Evolutionary conservation across 164 flowering plant genomes (phyloP).

Genomic region (Sextonia rubra): DNA sequence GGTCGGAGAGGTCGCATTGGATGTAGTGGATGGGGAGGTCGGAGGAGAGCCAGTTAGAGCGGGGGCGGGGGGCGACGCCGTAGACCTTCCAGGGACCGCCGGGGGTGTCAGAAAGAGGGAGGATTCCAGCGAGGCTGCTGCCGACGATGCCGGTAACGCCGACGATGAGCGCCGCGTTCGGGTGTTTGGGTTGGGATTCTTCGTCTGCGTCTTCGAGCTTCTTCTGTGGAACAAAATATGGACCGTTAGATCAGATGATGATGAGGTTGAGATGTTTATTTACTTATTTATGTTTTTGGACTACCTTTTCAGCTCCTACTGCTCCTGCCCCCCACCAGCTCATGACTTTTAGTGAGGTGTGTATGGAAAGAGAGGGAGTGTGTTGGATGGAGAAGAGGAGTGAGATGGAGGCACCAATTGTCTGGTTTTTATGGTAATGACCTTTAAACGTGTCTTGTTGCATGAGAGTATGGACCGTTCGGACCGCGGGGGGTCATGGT

Average conservation of each 20-base stretch:
- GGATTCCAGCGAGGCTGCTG: slow-evolving; percentile 75
- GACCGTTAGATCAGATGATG: background rate
- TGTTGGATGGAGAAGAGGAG: background rate
- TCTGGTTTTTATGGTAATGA: too few species aligned
- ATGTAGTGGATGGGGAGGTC: slow-evolving; percentile 62
- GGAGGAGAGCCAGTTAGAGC: slow-evolving; percentile 48
- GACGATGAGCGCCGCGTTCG: slow-evolving; percentile 57
- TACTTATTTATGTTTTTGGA: too few species aligned
- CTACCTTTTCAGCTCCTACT: slow-evolving; percentile 57
- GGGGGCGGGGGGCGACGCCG: slow-evolving; percentile 72
- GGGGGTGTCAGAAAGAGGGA: slow-evolving; percentile 78
- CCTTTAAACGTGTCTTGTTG: too few species aligned
- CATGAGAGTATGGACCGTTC: too few species aligned
- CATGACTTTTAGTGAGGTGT: slow-evolving; percentile 18
- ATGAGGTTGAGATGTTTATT: background rate
- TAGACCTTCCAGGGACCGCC: slow-evolving; percentile 94
- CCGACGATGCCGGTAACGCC: slow-evolving; percentile 88
- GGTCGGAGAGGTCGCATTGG: slow-evolving; percentile 64
- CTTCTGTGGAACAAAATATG: slow-evolving; percentile 36
- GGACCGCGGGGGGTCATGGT: too few species aligned
- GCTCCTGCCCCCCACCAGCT: slow-evolving; percentile 85
- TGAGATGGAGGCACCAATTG: too few species aligned
- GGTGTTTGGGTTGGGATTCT: slow-evolving; percentile 29
- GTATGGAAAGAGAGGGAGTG: background rate
- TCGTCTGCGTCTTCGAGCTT: slow-evolving; percentile 36